A percentile compares a stretch with the other conserved stretches of the same genome.
These are phyloP conservation scores for Phascolomyces articulosus DNA, from an alignment of 371 early-diverging fungal species.

Conservation along the genomic window DNA sequence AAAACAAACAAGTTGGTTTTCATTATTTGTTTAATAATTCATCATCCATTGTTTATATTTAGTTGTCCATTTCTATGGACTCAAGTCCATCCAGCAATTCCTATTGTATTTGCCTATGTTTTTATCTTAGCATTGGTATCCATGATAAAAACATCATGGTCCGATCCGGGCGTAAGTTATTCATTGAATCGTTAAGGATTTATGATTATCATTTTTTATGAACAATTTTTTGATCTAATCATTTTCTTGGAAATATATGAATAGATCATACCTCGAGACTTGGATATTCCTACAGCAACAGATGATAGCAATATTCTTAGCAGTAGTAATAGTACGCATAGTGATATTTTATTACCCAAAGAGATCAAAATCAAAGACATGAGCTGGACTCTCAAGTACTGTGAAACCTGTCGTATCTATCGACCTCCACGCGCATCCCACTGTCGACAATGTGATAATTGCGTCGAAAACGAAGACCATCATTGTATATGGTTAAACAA, in stretches of 20 bases:
- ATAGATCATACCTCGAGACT: conserved; percentile 72
- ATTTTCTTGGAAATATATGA: too few relatives aligned
- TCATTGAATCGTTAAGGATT: too few relatives aligned
- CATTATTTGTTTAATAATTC: neutral
- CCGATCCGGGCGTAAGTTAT: conserved; percentile 83
- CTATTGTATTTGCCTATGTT: conserved; percentile 74
- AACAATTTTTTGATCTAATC: too few relatives aligned
- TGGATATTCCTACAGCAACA: conserved; percentile 56
- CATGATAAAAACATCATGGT: conserved; percentile 84
- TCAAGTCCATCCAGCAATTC: conserved; percentile 63
- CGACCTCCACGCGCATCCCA: conserved; percentile 90
- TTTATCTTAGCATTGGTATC: conserved; percentile 67
- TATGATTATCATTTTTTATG: too few relatives aligned
- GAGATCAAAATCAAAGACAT: conserved; percentile 57
- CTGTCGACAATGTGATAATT: conserved; percentile 90
- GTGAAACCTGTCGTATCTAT: conserved; percentile 91
- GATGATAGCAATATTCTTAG: neutral
- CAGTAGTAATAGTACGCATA: neutral
- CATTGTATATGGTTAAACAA: conserved; percentile 96
- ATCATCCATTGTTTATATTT: neutral
- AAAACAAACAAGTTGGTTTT: neutral
- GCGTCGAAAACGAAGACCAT: conserved; percentile 88
- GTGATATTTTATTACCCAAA: neutral
- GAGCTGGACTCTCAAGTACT: conserved; percentile 78
- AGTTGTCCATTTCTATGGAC: conserved; percentile 75